Percentiles rank a stretch among this genome's conserved stretches.
Evolutionary conservation across 371 early-diverging fungal species (phyloP).

Genomic region (Mortierella sp.): DNA sequence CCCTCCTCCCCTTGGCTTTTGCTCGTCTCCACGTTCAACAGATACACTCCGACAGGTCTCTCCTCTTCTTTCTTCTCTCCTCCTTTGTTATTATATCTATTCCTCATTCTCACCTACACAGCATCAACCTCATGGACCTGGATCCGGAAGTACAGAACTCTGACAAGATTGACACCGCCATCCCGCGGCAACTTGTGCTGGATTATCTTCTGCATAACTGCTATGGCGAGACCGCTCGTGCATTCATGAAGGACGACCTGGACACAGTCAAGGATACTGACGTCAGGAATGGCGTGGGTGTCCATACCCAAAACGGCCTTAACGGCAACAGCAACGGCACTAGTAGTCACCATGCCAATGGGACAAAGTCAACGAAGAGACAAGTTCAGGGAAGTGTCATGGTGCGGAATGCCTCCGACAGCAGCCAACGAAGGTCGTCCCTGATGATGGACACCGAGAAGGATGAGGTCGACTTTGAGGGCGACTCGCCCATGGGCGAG

Average conservation of each 20-base stretch:
- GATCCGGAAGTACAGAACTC: constrained; percentile 42
- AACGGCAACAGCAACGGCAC: constrained; percentile 12
- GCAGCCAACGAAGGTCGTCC: constrained; percentile 18
- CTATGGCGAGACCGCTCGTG: constrained; percentile 71
- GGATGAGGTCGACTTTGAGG: constrained; percentile 38
- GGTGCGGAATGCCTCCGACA: constrained; percentile 40
- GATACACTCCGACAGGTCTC: too few species aligned
- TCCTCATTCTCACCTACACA: constrained; percentile 1
- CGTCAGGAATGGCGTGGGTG: constrained; percentile 6
- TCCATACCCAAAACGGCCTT: neutral
- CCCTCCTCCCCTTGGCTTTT: too few species aligned
- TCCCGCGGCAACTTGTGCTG: constrained; percentile 56
- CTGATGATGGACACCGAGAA: constrained; percentile 30
- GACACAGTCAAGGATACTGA: constrained; percentile 40
- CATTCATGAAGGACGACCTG: constrained; percentile 61
- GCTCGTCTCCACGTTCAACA: too few species aligned
- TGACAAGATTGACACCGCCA: constrained; percentile 45
- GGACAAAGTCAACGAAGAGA: constrained; percentile 4
- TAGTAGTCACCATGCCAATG: constrained; percentile 6
- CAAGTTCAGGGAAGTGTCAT: constrained; percentile 30
- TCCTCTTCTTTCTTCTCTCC: too few species aligned
- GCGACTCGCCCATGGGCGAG: constrained; percentile 53
- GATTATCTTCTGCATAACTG: constrained; percentile 70
- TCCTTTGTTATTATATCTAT: too few species aligned
- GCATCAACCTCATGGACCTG: constrained; percentile 34